Percentiles rank a stretch among this genome's conserved stretches.
Evolutionary conservation across 2,329 filamentous ascomycete species (phyloP).

Genomic region (Epichloe scottii): DNA sequence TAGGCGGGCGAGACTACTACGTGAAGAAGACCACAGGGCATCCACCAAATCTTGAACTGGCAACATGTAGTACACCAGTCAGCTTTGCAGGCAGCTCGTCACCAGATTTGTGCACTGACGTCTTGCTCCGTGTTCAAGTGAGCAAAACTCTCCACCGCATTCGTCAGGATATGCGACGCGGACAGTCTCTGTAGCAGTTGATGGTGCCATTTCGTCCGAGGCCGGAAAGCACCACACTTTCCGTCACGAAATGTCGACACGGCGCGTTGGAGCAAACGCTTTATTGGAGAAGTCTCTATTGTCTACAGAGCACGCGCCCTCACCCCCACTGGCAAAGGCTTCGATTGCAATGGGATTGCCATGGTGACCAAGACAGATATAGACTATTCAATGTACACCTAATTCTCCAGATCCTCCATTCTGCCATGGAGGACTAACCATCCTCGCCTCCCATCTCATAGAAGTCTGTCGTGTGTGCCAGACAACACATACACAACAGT

Average conservation of each 20-base stretch:
- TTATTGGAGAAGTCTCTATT: not conserved
- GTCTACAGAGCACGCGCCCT: conserved; percentile 1
- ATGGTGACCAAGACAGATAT: not conserved
- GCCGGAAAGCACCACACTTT: too few relatives aligned
- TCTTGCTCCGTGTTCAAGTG: too few relatives aligned
- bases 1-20: not conserved
- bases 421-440: not conserved
- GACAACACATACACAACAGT: conserved; percentile 7
- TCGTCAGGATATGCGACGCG: too few relatives aligned
- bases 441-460: not conserved
- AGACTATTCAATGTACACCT: not conserved
- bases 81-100: too few relatives aligned
- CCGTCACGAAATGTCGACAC: too few relatives aligned
- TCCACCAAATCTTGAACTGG: not conserved
- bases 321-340: not conserved
- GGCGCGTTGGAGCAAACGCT: not conserved
- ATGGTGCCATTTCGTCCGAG: too few relatives aligned
- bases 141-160: too few relatives aligned
- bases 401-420: not conserved
- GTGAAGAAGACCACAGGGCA: not conserved
- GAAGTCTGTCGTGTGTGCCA: conserved; percentile 3
- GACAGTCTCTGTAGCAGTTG: too few relatives aligned
- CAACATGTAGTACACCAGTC: too few relatives aligned
- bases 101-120: conserved; percentile 7
- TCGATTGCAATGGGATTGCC: not conserved